A percentile compares a stretch with the other conserved stretches of the same genome.
Conservation (phyloP, 2,329 filamentous ascomycete genomes). For the Sclerotiophoma versabilis region DNA sequence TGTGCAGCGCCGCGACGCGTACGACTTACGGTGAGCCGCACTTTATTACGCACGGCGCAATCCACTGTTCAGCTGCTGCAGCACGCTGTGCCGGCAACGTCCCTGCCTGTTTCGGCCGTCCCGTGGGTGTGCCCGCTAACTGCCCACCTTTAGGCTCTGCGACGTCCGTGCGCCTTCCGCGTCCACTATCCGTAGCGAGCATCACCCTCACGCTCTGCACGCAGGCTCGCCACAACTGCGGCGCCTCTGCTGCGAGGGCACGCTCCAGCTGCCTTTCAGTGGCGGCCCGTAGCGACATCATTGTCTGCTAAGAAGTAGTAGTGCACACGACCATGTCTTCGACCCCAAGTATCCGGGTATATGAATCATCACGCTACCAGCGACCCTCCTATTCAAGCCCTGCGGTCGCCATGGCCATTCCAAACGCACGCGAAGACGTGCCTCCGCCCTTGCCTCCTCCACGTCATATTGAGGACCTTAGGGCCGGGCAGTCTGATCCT, state of each 20-base stretch:
- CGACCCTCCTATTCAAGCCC: conserved; percentile 49
- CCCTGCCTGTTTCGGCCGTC: conserved; percentile 37
- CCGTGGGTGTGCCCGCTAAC: conserved; percentile 26
- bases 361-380: conserved; percentile 50
- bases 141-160: conserved; percentile 14
- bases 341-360: conserved; percentile 52
- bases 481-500: conserved; percentile 64
- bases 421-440: conserved; percentile 61
- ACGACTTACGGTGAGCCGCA: conserved; percentile 21
- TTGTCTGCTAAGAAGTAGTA: conserved; percentile 13
- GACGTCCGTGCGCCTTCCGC: conserved; percentile 24
- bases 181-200: conserved; percentile 26
- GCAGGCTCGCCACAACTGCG: conserved; percentile 40
- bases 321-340: conserved; percentile 43
- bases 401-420: conserved; percentile 67
- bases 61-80: conserved; percentile 12
- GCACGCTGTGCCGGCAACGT: conserved; percentile 12
- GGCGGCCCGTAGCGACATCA: conserved; percentile 37
- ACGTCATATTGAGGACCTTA: conserved; percentile 63
- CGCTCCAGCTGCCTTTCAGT: conserved; percentile 47
- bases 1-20: conserved; percentile 15
- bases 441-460: conserved; percentile 72
- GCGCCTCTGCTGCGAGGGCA: conserved; percentile 31
- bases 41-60: conserved; percentile 8
- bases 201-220: conserved; percentile 20